phyloP scores from a whole-genome alignment of 805 yeast species.

The Saturnispora sanitii region DNA sequence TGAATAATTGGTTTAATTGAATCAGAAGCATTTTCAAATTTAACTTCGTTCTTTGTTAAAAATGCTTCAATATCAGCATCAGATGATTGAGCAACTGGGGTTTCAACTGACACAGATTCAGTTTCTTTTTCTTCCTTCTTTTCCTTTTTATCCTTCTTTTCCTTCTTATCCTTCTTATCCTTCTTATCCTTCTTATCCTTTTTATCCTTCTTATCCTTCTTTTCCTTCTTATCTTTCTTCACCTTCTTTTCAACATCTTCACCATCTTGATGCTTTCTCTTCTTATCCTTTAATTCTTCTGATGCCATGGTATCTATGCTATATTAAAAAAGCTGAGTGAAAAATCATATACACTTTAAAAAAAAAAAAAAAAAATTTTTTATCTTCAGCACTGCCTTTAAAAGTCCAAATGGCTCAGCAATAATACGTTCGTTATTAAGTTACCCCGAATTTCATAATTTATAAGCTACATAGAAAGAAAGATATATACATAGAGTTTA shows the following conservation, averaged over 20 bases:
- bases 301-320: constrained; percentile 17
- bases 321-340: constrained; percentile 3
- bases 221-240: constrained; percentile 25
- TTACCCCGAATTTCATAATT: not conserved
- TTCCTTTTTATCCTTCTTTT: constrained; percentile 21
- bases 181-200: constrained; percentile 32
- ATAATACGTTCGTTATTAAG: not conserved
- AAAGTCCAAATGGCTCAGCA: not conserved
- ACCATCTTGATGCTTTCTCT: constrained; percentile 20
- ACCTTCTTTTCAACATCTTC: constrained; percentile 16
- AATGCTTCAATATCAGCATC: constrained; percentile 53
- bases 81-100: constrained; percentile 19
- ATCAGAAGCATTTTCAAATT: constrained; percentile 57
- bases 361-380: not conserved
- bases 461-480: too few relatives aligned
- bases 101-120: not conserved
- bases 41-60: constrained; percentile 61
- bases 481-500: too few relatives aligned
- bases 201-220: constrained; percentile 31
- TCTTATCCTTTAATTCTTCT: constrained; percentile 21
- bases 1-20: constrained; percentile 58
- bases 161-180: constrained; percentile 26
- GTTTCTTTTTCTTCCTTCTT: constrained; percentile 10
- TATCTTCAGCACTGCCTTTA: not conserved
- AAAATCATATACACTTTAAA: not conserved